phyloP scores from a whole-genome alignment of 768 basidiomycete species.

The Scleroderma citrinum region DNA sequence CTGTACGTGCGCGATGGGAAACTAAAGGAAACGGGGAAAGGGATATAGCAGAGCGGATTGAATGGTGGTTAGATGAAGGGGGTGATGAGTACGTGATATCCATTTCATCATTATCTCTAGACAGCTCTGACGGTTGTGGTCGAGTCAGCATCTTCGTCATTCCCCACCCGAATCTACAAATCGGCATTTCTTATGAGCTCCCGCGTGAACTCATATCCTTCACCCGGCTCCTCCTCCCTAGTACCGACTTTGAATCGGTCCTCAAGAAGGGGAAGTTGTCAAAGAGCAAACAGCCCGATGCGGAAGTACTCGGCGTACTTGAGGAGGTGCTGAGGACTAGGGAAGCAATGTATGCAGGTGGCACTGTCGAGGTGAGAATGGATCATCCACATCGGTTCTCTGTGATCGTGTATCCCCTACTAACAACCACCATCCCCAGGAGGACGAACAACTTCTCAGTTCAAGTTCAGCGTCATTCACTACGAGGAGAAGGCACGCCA shows the following conservation, averaged over 20 bases:
- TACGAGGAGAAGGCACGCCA: constrained; percentile 51
- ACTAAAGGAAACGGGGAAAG: constrained; percentile 14
- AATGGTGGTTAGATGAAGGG: constrained; percentile 91
- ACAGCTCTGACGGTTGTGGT: not conserved
- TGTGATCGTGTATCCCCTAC: not conserved
- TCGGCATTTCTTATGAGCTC: constrained; percentile 42
- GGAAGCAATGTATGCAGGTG: constrained; percentile 33
- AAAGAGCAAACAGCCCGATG: constrained; percentile 45
- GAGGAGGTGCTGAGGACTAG: constrained; percentile 45
- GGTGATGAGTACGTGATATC: constrained; percentile 71
- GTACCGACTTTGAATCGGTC: constrained; percentile 54
- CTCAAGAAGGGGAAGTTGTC: constrained; percentile 65
- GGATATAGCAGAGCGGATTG: constrained; percentile 48
- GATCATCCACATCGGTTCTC: not conserved
- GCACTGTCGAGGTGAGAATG: constrained; percentile 36
- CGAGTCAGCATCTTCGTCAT: constrained; percentile 9
- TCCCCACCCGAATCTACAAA: constrained; percentile 41
- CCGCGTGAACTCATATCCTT: constrained; percentile 60
- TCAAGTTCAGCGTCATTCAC: constrained; percentile 20
- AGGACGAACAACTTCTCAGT: constrained; percentile 42
- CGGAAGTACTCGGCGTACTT: constrained; percentile 39
- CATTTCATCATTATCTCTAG: not conserved
- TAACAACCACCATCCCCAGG: constrained; percentile 25
- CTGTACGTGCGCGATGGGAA: constrained; percentile 19
- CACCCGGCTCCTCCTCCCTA: constrained; percentile 52